Evolutionary conservation across 2,329 filamentous ascomycete genomes (phyloP), one percentile per base, ranked within the genome.

Genomic region (Podosphaera xanthii): DNA sequence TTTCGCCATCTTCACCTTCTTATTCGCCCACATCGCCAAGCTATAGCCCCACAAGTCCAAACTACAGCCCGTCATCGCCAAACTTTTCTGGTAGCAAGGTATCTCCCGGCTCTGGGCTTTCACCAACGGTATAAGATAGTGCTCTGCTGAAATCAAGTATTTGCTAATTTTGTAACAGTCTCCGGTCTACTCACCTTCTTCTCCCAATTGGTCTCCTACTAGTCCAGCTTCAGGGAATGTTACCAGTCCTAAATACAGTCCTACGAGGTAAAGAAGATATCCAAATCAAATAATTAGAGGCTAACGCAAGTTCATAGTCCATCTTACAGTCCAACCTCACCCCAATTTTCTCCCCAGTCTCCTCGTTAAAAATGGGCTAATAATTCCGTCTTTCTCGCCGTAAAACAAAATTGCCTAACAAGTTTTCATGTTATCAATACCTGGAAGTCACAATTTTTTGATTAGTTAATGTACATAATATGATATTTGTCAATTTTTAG

Each of bases 271-370:
- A 57, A 48, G 14, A 31, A 46, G 42, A 30, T 10, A 38, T 5
- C 12, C 4, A 53, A 5, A n/a, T 7, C 22, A 34, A 34, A 4
- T 14, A 4, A 5, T 49, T 36, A 14, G 14, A 56, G 3, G 14
- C 42, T 52, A 42, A 48, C 30, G 49, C 5, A 22, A 10, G 22
- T 56, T 22, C 12, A 38, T 31, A 48, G 36, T 14, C 40, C 49
- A 44, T 59, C 58, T 36, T 59, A 59, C 58, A 55, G 49, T 49
- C 58, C 58, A 6, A 59, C 58, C 9, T 55, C 50, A 2, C 58
- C 58, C 30, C 52, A 53, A n/a, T 59, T 55, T n/a, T 55, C 49
- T 9, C 58, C 58, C 77, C 34, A 84, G 71, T 57, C 54, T 10
- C 54, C 54, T 57, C 54, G 54, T 12, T 57, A 34, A 57, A 22